Evolutionary conservation across 768 basidiomycete species (phyloP), one percentile per base, ranked within the genome.

Genomic region (Kwoniella sp.): DNA sequence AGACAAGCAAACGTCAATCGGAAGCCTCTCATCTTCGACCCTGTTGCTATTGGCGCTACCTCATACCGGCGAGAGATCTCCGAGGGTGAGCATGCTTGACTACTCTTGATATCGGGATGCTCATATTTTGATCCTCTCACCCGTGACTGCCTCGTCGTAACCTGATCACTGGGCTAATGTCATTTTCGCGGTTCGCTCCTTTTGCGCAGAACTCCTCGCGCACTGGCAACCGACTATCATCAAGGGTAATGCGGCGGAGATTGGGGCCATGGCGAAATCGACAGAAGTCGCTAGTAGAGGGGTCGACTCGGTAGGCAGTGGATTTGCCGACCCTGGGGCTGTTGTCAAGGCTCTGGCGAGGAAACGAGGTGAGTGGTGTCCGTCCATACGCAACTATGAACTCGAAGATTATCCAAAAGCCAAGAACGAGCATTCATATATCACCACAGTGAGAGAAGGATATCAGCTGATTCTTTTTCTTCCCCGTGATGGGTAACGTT

Each of bases 31-130:
- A 84, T 96, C 0, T 90, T 95, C 63, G 94, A 96, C 75, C 94
- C 94, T 1, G 94, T 97, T 12, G 94, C 91, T 21, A 85, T 92
- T 0, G 93, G 93, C 6, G 92, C 94, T 0, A 90, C 90, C 1
- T 68, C 79, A 2, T 90, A 86, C 77, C 85, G 93, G 52, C 86
- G 86, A 67, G 81, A 82, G 10, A 84, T 83, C 2, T 87, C 88
- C 2, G 82, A 83, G 56, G 84, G 89, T 88, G 68, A 40, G 82
- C n/a, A n/a, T n/a, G n/a, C n/a, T n/a, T n/a, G n/a, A n/a, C n/a
- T n/a, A n/a, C n/a, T n/a, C n/a, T n/a, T n/a, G n/a, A n/a, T n/a
- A n/a, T n/a, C n/a, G n/a, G n/a, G n/a, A n/a, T n/a, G n/a, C n/a
- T n/a, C n/a, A n/a, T n/a, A n/a, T n/a, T n/a, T n/a, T n/a, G n/a